Base-by-base conservation (phyloP, 2,329 filamentous ascomycete species). In the Trichoderma simmonsii region DNA sequence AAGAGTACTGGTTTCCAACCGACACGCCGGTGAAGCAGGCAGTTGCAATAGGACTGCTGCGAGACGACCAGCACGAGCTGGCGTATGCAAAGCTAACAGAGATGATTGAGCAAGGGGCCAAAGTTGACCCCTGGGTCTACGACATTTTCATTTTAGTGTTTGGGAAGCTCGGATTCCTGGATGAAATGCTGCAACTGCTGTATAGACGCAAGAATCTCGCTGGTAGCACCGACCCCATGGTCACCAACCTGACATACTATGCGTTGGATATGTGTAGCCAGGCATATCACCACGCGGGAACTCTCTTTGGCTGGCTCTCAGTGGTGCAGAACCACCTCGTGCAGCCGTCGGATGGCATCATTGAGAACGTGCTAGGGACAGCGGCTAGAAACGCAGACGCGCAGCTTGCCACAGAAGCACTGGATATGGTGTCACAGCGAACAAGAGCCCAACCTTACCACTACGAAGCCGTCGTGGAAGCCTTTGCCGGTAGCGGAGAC, bases 11-110 rank as follows among this genome's bases (percentile, higher is more conserved):
- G 92, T 79, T 80, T 62, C 73, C 77, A 2, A 74, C 80, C 7
- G 56, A 87, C 85, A 12, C 84, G 86, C 83, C 88, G 7, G 91
- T 90, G 9, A 88, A 88, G 78, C 88, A 92, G 76, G 89, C 88
- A 77, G 85, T 97, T 24, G 87, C 92, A 1, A 82, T 93, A 11
- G 94, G 93, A 0, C 82, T 97, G 72, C 85, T 98, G 43, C 88
- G 94, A 24, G 95, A 98, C 76, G 89, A 90, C 1, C 92, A 97
- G 77, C 91, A 93, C 74, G 96, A 98, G 82, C 83, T 95, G 74
- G 95, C 94, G 1, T 83, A 97, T 72, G 85, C 88, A 66, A 89
- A 89, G 75, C 81, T 97, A 56, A 90, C 93, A 48, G 82, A 87
- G 26, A 89, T 97, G 86, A 83, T 89, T 56, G 82, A 85, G 66